Evolutionary conservation across 1,284 basidiomycete species (phyloP).

Genomic region (Ceratobasidium sp.): DNA sequence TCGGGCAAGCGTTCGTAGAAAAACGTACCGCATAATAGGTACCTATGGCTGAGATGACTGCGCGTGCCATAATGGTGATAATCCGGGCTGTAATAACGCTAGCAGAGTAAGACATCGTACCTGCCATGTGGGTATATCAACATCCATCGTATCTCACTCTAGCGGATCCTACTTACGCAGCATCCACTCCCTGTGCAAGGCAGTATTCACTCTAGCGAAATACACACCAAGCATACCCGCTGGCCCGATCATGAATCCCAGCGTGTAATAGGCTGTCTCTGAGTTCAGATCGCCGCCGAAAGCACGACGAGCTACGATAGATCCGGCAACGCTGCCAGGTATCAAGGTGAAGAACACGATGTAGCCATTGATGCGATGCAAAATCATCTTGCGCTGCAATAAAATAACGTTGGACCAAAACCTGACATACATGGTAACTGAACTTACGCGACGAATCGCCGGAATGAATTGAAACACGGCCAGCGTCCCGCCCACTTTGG

Average conservation of each 20-base stretch:
- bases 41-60: constrained; percentile 44
- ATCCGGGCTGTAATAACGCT: constrained; percentile 48
- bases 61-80: constrained; percentile 45
- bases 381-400: constrained; percentile 46
- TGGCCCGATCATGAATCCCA: constrained; percentile 44
- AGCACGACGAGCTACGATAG: constrained; percentile 48
- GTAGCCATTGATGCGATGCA: constrained; percentile 49
- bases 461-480: constrained; percentile 48
- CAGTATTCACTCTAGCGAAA: constrained; percentile 34
- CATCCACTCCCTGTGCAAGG: constrained; percentile 48
- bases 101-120: constrained; percentile 42
- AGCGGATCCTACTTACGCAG: constrained; percentile 43
- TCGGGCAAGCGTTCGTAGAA: neutral
- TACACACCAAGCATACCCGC: constrained; percentile 35
- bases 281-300: constrained; percentile 47
- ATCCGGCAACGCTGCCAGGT: constrained; percentile 45
- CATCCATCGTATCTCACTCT: neutral
- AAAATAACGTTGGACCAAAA: neutral
- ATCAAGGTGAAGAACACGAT: constrained; percentile 42
- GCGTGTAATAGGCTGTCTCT: constrained; percentile 44
- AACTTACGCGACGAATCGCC: constrained; percentile 47
- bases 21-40: constrained; percentile 47
- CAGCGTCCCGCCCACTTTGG: constrained; percentile 43
- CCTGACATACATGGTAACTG: neutral
- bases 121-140: constrained; percentile 18